Conservation (phyloP, 768 basidiomycete species). For the Hericium erinaceus region DNA sequence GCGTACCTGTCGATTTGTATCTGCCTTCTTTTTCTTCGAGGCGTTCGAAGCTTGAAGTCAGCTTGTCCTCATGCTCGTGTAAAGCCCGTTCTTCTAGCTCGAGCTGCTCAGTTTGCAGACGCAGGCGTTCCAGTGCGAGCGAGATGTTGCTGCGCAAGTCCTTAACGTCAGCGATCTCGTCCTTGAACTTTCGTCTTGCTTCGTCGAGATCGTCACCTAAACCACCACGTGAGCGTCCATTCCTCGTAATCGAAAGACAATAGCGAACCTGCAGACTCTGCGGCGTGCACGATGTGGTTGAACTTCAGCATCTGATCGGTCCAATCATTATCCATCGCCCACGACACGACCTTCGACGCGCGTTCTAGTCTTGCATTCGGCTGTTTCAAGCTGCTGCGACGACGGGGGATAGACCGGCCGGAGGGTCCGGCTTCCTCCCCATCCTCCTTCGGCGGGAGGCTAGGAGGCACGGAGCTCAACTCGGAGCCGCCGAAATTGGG, state of each 20-base stretch:
- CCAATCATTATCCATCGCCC: conserved; percentile 64
- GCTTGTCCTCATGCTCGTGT: conserved; percentile 31
- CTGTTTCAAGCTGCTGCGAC: conserved; percentile 60
- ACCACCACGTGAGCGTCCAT: neutral
- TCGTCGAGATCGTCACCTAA: conserved; percentile 54
- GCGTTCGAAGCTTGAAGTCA: conserved; percentile 29
- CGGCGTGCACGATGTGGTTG: conserved; percentile 29
- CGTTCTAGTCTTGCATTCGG: conserved; percentile 30
- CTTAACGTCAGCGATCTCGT: conserved; percentile 54
- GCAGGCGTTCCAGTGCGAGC: conserved; percentile 29
- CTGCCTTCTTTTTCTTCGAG: conserved; percentile 31
- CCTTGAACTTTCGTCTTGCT: conserved; percentile 45
- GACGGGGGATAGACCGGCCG: conserved; percentile 30
- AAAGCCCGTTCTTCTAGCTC: conserved; percentile 32
- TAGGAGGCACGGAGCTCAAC: neutral
- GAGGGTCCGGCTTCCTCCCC: conserved; percentile 3
- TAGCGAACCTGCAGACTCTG: conserved; percentile 30
- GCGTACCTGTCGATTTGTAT: conserved; percentile 32
- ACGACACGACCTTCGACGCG: conserved; percentile 58
- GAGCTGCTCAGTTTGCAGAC: conserved; percentile 31
- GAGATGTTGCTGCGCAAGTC: conserved; percentile 45
- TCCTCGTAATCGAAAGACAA: neutral
- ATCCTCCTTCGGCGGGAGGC: conserved; percentile 13
- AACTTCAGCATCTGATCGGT: conserved; percentile 45
- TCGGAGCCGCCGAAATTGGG: neutral